Base-by-base conservation (phyloP, 352 stramenopile species). In the Globisporangium perplexum region DNA sequence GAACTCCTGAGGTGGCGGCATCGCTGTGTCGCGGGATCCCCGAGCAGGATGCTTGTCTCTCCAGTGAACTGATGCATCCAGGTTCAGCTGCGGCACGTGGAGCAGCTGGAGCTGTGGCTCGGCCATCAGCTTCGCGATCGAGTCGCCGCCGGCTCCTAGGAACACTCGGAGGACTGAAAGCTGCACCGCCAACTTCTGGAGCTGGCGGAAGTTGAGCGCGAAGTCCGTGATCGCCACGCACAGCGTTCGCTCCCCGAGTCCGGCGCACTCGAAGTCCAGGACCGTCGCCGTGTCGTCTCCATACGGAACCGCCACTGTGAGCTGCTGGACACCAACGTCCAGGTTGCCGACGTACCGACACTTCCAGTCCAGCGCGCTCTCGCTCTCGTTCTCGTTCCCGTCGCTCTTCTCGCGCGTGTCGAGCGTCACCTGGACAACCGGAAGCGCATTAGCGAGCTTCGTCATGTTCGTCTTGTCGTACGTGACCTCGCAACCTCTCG, bases 151-250 rank as follows among this genome's bases (percentile, higher is more conserved):
- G 10, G 39, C 15, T 24, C 23, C 10, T 22, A 82, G 41, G 11
- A 52, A 39, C 7, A 74, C 45, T 20, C 44, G 48, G 12, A 77
- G 4, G 0, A 57, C 46, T 5, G 71, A 52, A 14, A 71, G 60
- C n/a, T 78, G 72, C 17, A 88, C 39, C 0, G 41, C 47, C 7
- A 86, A 17, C 12, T 77, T 73, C 43, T 84, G 74, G 12, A 88
- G 81, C 53, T 90, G 79, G 10, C 67, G 64, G 12, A 71, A 57
- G 35, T 69, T 77, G 41, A 87, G 60, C 4, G 60, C 65, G 3
- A 86, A 36, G 7, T 84, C 66, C n/a, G 57, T 48, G 7, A 83
- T 24, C 1, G 71, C 45, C 0, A 79, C 33, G 11, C 60, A 53
- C 26, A 72, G 66, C 4, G 62, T n/a, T 20, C 69, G 72, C 10